These are phyloP conservation scores for Rhododendron vialii DNA, from an alignment of 148 eudicot genomes.

Conservation along the genomic window DNA sequence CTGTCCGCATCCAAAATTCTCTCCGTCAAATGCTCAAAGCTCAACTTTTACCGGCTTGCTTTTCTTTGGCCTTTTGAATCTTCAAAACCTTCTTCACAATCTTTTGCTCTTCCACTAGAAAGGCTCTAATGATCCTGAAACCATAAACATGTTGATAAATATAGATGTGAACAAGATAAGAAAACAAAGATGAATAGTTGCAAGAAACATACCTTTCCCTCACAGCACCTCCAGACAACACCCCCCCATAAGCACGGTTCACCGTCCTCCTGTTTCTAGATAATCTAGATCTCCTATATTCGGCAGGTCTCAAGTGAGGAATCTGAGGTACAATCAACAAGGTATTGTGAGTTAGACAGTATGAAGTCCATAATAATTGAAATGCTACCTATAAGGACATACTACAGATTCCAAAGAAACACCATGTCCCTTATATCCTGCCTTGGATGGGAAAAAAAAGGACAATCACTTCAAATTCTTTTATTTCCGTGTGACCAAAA, in stretches of 20 bases:
- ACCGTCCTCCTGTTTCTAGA: no score
- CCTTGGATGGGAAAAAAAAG: background rate
- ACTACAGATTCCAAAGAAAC: background rate
- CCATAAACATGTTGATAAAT: background rate
- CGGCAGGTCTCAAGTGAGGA: no score
- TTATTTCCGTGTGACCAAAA: background rate
- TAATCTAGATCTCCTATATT: no score
- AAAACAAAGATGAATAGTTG: no score
- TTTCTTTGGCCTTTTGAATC: slow-evolving; percentile 78
- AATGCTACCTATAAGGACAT: background rate
- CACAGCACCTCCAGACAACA: no score
- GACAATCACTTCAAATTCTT: background rate
- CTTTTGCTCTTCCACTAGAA: slow-evolving; percentile 80
- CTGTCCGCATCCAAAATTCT: slow-evolving; percentile 25
- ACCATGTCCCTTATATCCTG: no score
- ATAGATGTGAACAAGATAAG: no score
- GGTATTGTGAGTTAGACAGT: background rate
- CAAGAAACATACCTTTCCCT: no score
- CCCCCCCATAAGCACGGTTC: no score
- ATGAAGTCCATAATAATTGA: background rate
- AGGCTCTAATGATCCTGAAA: slow-evolving; percentile 71
- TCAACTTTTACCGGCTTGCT: slow-evolving; percentile 46
- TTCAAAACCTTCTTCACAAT: slow-evolving; percentile 84
- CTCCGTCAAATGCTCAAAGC: background rate
- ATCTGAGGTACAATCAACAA: no score